Conservation (phyloP, 2,329 filamentous ascomycete genomes). For the Chalara sp. region DNA sequence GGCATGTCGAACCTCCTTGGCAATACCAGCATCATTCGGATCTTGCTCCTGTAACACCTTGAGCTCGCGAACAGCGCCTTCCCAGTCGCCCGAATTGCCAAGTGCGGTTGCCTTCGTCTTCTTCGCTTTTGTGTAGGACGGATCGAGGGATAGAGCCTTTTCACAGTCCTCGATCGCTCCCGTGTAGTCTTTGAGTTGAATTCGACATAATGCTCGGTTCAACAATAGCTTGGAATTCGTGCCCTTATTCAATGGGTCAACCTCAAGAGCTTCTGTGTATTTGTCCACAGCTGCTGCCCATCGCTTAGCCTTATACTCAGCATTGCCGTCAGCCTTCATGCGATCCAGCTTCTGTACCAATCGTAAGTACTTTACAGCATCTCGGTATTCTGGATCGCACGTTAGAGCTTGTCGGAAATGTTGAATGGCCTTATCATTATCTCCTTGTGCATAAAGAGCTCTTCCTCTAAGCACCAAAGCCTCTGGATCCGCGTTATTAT, state of each 20-base stretch:
- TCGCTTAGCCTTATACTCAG: constrained; percentile 77
- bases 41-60: constrained; percentile 80
- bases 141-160: constrained; percentile 73
- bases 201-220: constrained; percentile 82
- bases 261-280: constrained; percentile 74
- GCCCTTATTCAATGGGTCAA: constrained; percentile 83
- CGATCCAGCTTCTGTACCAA: constrained; percentile 87
- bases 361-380: constrained; percentile 81
- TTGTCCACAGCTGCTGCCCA: constrained; percentile 77
- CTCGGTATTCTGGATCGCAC: constrained; percentile 86
- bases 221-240: constrained; percentile 93
- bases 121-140: constrained; percentile 80
- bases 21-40: constrained; percentile 71
- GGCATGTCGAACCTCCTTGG: constrained; percentile 79
- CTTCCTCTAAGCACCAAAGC: constrained; percentile 84
- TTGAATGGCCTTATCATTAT: constrained; percentile 90
- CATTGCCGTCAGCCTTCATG: constrained; percentile 91
- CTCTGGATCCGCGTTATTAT: constrained; percentile 88
- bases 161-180: constrained; percentile 82
- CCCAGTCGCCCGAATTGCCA: constrained; percentile 82
- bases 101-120: constrained; percentile 91
- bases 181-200: constrained; percentile 77
- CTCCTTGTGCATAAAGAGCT: constrained; percentile 82
- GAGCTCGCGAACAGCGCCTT: constrained; percentile 82
- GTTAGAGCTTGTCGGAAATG: constrained; percentile 85